Conservation (phyloP, 441 rosid genomes). For the Gossypium gossypioides region DNA sequence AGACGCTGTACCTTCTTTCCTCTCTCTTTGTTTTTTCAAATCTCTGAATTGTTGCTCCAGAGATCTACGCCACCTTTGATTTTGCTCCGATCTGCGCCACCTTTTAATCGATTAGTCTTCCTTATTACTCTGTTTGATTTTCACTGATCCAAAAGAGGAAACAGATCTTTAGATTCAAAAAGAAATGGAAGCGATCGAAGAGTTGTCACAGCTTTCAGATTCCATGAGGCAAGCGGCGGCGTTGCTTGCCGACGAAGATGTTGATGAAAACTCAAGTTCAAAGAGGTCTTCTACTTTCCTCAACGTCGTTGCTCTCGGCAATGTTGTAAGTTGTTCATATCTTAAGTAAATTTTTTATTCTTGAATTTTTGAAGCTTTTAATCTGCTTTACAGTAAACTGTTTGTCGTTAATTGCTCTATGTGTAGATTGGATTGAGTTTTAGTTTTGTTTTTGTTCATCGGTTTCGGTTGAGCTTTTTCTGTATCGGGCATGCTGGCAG, state of each 20-base stretch:
- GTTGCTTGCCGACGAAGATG: constrained; percentile 72
- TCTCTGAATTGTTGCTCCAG: neutral
- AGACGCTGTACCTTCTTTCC: constrained; percentile 3
- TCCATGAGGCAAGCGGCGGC: constrained; percentile 67
- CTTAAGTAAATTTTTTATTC: constrained; percentile 10
- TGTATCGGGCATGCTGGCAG: neutral
- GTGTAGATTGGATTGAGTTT: constrained; percentile 6
- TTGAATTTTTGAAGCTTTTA: neutral
- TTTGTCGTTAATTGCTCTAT: neutral
- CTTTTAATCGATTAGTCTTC: neutral
- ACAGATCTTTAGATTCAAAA: neutral
- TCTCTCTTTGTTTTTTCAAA: constrained; percentile 7
- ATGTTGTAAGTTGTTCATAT: constrained; percentile 49
- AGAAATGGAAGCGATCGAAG: constrained; percentile 74
- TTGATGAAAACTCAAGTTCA: constrained; percentile 44
- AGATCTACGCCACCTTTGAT: neutral
- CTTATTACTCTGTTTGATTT: neutral
- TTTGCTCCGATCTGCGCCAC: neutral
- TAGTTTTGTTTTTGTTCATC: neutral
- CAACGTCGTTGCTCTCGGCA: constrained; percentile 68
- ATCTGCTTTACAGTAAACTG: neutral
- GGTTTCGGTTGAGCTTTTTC: neutral
- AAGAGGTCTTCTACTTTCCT: constrained; percentile 48
- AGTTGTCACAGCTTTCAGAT: constrained; percentile 50
- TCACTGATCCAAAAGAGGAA: neutral